A percentile compares a stretch with the other conserved stretches of the same genome.
Evolutionary conservation across 2,329 filamentous ascomycete genomes (phyloP).

Genomic region (Catunica adiposa): DNA sequence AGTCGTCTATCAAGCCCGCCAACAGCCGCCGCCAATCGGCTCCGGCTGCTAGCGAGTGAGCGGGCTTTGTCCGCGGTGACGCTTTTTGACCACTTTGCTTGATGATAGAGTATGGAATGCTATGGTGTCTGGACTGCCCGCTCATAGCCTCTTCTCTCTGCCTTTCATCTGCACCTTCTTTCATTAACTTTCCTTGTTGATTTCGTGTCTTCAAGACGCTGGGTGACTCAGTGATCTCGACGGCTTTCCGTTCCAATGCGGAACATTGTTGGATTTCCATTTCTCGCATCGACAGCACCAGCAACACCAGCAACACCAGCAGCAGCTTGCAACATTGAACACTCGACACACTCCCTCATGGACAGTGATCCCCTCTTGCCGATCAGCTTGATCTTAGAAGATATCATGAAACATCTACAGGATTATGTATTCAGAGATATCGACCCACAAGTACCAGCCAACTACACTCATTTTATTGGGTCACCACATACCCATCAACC

Average conservation of each 20-base stretch:
- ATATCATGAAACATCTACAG: background rate
- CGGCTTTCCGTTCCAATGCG: background rate
- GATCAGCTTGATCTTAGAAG: background rate
- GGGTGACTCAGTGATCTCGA: background rate
- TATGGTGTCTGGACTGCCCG: background rate
- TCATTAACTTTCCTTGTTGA: background rate
- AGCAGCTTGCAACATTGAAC: background rate
- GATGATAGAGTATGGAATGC: background rate
- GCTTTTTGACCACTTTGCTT: conserved; percentile 5
- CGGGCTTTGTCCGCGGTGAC: background rate
- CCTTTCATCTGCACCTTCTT: background rate
- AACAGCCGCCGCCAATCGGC: conserved; percentile 14
- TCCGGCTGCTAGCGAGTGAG: conserved; percentile 1
- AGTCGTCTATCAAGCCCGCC: conserved; percentile 16
- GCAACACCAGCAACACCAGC: background rate
- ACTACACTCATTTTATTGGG: background rate
- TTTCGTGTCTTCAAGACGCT: background rate
- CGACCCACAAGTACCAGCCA: background rate
- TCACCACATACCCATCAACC: background rate
- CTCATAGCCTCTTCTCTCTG: conserved; percentile 1
- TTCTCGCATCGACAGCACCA: background rate
- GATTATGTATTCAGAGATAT: background rate
- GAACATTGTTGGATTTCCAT: background rate
- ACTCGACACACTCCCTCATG: background rate
- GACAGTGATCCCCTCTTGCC: background rate